A percentile compares a stretch with the other conserved stretches of the same genome.
These are phyloP conservation scores for Teunomyces gatunensis DNA, from an alignment of 805 yeast species.

Conservation along the genomic window DNA sequence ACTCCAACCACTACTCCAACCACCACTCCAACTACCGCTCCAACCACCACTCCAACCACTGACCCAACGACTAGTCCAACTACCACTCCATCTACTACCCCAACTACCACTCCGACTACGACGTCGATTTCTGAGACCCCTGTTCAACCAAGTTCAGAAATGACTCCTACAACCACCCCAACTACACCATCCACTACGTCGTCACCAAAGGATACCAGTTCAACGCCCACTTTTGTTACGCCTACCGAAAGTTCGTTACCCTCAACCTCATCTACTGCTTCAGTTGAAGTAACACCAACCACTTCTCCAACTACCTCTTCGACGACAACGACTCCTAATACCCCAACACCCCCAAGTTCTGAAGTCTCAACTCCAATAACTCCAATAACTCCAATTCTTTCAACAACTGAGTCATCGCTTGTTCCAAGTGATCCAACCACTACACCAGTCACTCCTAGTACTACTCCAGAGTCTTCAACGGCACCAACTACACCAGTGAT, in stretches of 20 bases:
- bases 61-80: background rate
- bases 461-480: background rate
- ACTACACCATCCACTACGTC: background rate
- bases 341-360: constrained; percentile 1
- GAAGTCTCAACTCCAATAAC: background rate
- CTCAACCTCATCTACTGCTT: background rate
- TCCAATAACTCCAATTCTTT: background rate
- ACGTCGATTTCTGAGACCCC: background rate
- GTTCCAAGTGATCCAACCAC: constrained; percentile 1
- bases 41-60: background rate
- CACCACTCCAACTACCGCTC: background rate
- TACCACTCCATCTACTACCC: background rate
- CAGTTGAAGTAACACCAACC: background rate
- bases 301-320: background rate
- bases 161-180: background rate
- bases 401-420: background rate
- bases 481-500: background rate
- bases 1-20: background rate
- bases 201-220: background rate
- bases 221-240: background rate
- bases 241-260: background rate
- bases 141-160: background rate
- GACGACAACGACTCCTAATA: background rate
- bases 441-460: background rate
- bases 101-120: background rate